Percentiles rank a stretch among this genome's conserved stretches.
Evolutionary conservation across 2,329 filamentous ascomycete species (phyloP).

Genomic region (Exophiala oligosperma): DNA sequence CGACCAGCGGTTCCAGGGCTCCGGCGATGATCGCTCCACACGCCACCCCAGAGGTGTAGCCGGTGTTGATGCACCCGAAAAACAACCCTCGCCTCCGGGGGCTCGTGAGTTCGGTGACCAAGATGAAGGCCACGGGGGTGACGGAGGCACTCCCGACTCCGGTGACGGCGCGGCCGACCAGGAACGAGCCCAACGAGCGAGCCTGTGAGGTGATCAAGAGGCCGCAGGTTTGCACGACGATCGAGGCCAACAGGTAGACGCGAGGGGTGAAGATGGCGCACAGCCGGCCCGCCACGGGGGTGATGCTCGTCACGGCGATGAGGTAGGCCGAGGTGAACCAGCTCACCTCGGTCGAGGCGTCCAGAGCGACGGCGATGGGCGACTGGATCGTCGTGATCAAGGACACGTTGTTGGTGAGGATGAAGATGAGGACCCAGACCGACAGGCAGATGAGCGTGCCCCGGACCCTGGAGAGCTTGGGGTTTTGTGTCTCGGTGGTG

Average conservation of each 20-base stretch:
- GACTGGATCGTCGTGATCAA: conserved; percentile 81
- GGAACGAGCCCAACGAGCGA: conserved; percentile 60
- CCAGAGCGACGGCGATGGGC: conserved; percentile 70
- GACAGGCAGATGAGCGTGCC: conserved; percentile 24
- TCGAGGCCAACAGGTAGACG: conserved; percentile 62
- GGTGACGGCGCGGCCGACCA: conserved; percentile 66
- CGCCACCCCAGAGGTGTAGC: conserved; percentile 70
- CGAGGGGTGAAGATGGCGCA: conserved; percentile 69
- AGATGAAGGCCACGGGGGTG: conserved; percentile 71
- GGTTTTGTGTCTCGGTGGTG: not conserved
- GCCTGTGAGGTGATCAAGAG: conserved; percentile 65
- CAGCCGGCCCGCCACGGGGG: conserved; percentile 70
- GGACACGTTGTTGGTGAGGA: conserved; percentile 62
- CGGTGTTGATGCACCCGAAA: conserved; percentile 71
- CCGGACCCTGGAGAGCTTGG: conserved; percentile 11
- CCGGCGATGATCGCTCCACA: conserved; percentile 71
- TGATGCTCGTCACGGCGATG: conserved; percentile 59
- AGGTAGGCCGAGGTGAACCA: conserved; percentile 83
- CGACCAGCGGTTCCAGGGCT: conserved; percentile 60
- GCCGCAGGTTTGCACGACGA: conserved; percentile 61
- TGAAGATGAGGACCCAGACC: conserved; percentile 29
- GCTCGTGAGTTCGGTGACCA: conserved; percentile 72
- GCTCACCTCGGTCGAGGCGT: conserved; percentile 69
- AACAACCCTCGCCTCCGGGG: conserved; percentile 69
- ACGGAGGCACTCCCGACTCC: conserved; percentile 71